Conservation (phyloP, 176 grass and related monocot genomes). For the Eleusine indica region DNA sequence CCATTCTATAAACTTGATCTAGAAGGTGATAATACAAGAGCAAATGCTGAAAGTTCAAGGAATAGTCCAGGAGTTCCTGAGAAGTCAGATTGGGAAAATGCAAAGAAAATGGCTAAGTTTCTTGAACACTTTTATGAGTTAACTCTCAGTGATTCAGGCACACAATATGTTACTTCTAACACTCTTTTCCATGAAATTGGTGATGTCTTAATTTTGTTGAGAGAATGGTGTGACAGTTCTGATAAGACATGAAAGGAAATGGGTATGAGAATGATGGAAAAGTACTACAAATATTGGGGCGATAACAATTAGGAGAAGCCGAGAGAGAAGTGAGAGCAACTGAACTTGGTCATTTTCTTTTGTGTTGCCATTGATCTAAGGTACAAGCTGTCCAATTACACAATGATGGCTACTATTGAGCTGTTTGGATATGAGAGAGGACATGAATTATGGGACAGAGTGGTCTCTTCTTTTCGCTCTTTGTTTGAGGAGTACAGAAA, state of each 20-base stretch:
- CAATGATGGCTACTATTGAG: not conserved
- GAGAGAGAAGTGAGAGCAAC: not conserved
- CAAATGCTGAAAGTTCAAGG: too few species aligned
- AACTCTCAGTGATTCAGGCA: not conserved
- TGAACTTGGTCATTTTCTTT: not conserved
- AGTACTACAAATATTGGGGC: not conserved
- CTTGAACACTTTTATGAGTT: constrained; percentile 14
- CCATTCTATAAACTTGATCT: not conserved
- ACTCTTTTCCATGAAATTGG: too few species aligned
- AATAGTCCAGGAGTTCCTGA: not conserved
- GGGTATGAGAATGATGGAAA: not conserved
- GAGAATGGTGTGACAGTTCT: too few species aligned
- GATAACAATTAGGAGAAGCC: not conserved
- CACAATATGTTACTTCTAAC: too few species aligned
- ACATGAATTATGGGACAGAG: too few species aligned
- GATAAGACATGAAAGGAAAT: not conserved
- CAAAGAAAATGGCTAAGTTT: not conserved
- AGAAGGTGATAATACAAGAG: not conserved
- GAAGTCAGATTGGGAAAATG: not conserved
- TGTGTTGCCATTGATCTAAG: not conserved
- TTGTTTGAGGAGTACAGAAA: too few species aligned
- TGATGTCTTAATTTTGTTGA: too few species aligned
- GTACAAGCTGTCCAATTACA: not conserved
- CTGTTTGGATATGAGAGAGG: not conserved
- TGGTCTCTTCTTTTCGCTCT: too few species aligned